phyloP scores from a whole-genome alignment of 441 rosid genomes.

The Populus hybrid region DNA sequence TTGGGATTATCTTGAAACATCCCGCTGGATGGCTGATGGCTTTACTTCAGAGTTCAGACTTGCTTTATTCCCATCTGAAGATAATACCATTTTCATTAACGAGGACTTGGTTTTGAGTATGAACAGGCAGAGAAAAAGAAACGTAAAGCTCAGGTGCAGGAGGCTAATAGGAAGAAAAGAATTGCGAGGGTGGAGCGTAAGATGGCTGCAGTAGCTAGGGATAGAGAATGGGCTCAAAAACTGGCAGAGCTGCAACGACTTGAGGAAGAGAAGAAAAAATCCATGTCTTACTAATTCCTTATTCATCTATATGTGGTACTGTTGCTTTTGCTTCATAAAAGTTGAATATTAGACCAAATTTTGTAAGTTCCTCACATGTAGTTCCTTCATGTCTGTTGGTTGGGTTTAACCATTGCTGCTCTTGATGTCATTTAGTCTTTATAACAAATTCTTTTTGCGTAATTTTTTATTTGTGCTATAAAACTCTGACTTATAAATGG shows the following conservation, averaged over 20 bases:
- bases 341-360: neutral
- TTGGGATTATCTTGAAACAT: neutral
- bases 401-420: neutral
- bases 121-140: conserved; percentile 84
- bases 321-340: neutral
- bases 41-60: neutral
- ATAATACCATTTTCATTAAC: neutral
- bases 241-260: conserved; percentile 63
- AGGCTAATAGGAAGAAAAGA: conserved; percentile 74
- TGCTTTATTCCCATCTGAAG: no score
- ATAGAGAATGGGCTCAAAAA: conserved; percentile 80
- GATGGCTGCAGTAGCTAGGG: conserved; percentile 95
- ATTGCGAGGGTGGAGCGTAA: conserved; percentile 72
- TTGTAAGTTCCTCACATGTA: neutral
- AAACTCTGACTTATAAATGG: neutral
- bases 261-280: conserved; percentile 73
- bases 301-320: neutral
- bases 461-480: no score
- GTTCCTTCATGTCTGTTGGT: neutral
- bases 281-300: conserved; percentile 31
- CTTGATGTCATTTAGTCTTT: neutral
- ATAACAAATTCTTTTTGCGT: neutral
- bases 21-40: neutral
- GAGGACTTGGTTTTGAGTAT: conserved; percentile 13
- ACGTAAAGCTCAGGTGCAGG: conserved; percentile 75